phyloP scores from a whole-genome alignment of 768 basidiomycete genomes.

The Leccinum boreale region DNA sequence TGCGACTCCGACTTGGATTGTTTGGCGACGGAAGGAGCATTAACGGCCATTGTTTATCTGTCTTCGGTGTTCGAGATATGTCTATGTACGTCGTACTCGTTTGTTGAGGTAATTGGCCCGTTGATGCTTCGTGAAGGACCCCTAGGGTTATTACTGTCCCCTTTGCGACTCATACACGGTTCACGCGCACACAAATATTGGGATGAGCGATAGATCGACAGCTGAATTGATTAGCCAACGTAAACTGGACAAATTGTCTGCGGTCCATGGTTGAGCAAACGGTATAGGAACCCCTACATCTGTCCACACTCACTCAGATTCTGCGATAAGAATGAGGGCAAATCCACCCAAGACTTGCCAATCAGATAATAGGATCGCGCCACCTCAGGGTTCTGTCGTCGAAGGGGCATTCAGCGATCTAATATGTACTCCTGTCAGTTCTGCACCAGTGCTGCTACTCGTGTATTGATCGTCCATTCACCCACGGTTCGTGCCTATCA shows the following conservation, averaged over 20 bases:
- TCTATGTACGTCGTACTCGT: slow-evolving; percentile 3
- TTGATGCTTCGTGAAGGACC: not conserved
- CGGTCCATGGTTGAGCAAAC: not conserved
- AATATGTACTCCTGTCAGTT: not conserved
- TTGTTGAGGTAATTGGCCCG: not conserved
- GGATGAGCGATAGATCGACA: not conserved
- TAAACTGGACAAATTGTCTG: not conserved
- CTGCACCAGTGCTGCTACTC: not conserved
- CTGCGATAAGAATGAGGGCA: not conserved
- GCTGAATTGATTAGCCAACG: not conserved
- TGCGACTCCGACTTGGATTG: slow-evolving; percentile 23
- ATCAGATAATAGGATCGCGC: not conserved
- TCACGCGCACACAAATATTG: not conserved
- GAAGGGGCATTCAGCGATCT: not conserved
- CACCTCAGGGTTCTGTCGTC: not conserved
- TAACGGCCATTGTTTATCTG: slow-evolving; percentile 9
- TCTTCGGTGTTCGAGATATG: not conserved
- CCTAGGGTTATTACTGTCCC: not conserved
- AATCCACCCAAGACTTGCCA: not conserved
- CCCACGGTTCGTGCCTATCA: not conserved
- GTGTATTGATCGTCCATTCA: not conserved
- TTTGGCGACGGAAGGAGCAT: slow-evolving; percentile 25
- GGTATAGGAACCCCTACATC: not conserved
- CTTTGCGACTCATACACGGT: not conserved
- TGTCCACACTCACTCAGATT: not conserved